Evolutionary conservation across 306 rosid species (phyloP), one percentile per base, ranked within the genome.

Genomic region (Erythrophleum fordii): DNA sequence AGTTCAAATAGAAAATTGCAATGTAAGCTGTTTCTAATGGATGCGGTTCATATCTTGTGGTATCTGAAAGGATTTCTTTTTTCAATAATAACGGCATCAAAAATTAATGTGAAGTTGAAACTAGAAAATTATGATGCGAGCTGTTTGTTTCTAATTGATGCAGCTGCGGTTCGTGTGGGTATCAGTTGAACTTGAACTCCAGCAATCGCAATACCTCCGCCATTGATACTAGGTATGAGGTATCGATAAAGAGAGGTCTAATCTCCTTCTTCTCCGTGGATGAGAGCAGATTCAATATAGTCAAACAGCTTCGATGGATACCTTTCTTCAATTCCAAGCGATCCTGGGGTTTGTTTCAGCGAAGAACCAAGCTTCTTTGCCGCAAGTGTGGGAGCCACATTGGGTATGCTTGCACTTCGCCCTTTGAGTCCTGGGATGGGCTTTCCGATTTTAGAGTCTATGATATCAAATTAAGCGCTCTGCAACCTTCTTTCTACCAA

Each of bases 151-250:
- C 23, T 9, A 6, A 39, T 16, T 18, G 23, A 25, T 83, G 75
- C 80, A 83, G 83, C 64, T 83, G 86, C 18, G 86, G 86, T 2
- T 39, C 77, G 22, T 83, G 86, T 58, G 86, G 83, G 5, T 78
- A 78, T 48, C 34, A 83, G 26, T 41, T 83, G 26, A 83, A 83
- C 29, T 61, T 83, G 65, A 83, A 17, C 75, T 83, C 86, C 6
- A 31, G 42, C 29, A 83, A 83, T 48, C 83, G 83, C 34, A 78
- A 65, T 52, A 73, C 83, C 71, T 78, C 80, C 1, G 23, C 44
- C 16, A 60, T 83, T 34, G 73, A 42, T 48, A 23, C 80, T 1
- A 66, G 60, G 10, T 83, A 83, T 22, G 80, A 72, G 6, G 78
- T 66, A 28, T 45, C 73, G 44, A 83, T 83, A 10, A 83, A 83